Percentiles rank a stretch among this genome's conserved stretches.
Conservation (phyloP, 768 basidiomycete species). For the Podaxis sp. region DNA sequence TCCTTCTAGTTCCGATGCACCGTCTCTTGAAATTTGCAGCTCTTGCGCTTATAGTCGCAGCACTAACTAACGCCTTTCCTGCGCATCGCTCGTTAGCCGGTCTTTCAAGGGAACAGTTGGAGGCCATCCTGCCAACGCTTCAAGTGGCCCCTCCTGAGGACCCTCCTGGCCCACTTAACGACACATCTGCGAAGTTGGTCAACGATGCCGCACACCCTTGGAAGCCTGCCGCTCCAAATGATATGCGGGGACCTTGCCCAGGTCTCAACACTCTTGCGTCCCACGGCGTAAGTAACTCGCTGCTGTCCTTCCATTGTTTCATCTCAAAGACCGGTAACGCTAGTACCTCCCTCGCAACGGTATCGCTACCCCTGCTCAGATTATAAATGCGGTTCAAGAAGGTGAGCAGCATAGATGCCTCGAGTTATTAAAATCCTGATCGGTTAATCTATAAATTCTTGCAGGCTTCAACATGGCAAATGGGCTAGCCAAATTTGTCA, state of each 20-base stretch:
- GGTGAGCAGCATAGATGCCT: not conserved
- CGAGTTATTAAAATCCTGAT: not conserved
- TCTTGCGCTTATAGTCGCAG: not conserved
- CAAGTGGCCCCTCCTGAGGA: not conserved
- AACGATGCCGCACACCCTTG: slow-evolving; percentile 16
- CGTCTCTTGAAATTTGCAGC: not conserved
- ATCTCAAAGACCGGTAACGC: not conserved
- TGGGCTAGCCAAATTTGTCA: not conserved
- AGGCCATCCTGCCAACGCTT: slow-evolving; percentile 1
- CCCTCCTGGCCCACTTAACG: slow-evolving; percentile 5
- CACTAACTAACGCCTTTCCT: slow-evolving; percentile 5
- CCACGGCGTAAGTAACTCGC: slow-evolving; percentile 12
- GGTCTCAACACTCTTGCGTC: slow-evolving; percentile 16
- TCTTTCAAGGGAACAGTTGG: slow-evolving; percentile 6
- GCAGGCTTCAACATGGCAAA: slow-evolving; percentile 12
- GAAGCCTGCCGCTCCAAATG: slow-evolving; percentile 2
- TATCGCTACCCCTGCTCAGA: slow-evolving; percentile 11
- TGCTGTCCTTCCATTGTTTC: not conserved
- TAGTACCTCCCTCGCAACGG: slow-evolving; percentile 13
- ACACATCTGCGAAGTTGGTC: slow-evolving; percentile 16
- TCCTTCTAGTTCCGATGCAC: not conserved
- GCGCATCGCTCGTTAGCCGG: slow-evolving; percentile 10
- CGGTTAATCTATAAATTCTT: not conserved
- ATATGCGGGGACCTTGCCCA: slow-evolving; percentile 16
- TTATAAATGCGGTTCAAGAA: slow-evolving; percentile 9